A percentile compares a stretch with the other conserved stretches of the same genome.
Conservation (phyloP, 1,284 basidiomycete species). For the Marasmius tenuissimus region DNA sequence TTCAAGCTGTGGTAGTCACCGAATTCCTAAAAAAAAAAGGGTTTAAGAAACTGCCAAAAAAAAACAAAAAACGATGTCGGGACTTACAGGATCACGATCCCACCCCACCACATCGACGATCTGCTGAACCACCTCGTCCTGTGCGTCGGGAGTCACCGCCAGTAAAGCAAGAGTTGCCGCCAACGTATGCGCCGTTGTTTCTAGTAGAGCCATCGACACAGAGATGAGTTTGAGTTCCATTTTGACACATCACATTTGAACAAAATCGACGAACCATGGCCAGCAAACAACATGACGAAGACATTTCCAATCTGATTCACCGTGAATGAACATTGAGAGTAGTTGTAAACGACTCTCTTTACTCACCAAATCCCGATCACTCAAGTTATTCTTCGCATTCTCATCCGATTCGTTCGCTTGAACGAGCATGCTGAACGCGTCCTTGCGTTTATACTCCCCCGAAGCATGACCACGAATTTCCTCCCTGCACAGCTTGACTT, state of each 20-base stretch:
- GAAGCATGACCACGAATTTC: slow-evolving; percentile 1
- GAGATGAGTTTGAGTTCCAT: neutral
- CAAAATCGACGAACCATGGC: slow-evolving; percentile 16
- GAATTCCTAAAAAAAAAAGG: slow-evolving; percentile 5
- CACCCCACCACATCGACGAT: slow-evolving; percentile 10
- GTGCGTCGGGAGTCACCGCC: slow-evolving; percentile 18
- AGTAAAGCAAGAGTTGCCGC: slow-evolving; percentile 19
- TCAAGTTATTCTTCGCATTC: slow-evolving; percentile 10
- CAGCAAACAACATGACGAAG: slow-evolving; percentile 20
- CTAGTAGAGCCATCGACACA: slow-evolving; percentile 11
- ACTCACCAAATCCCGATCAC: slow-evolving; percentile 15
- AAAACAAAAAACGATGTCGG: neutral
- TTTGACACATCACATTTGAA: neutral
- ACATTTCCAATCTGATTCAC: slow-evolving; percentile 17
- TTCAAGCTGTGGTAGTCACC: slow-evolving; percentile 14
- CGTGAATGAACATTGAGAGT: neutral
- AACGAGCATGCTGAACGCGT: slow-evolving; percentile 17
- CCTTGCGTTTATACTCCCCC: neutral
- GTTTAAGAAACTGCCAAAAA: neutral
- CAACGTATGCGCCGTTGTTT: slow-evolving; percentile 18
- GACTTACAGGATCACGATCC: slow-evolving; percentile 12
- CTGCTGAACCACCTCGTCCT: slow-evolving; percentile 18
- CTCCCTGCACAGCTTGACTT: slow-evolving; percentile 5
- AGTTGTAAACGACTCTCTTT: neutral
- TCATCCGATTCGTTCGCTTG: slow-evolving; percentile 17